These are phyloP conservation scores for Kalmusia sp. DNA, from an alignment of 2,329 filamentous ascomycete genomes.

Conservation along the genomic window DNA sequence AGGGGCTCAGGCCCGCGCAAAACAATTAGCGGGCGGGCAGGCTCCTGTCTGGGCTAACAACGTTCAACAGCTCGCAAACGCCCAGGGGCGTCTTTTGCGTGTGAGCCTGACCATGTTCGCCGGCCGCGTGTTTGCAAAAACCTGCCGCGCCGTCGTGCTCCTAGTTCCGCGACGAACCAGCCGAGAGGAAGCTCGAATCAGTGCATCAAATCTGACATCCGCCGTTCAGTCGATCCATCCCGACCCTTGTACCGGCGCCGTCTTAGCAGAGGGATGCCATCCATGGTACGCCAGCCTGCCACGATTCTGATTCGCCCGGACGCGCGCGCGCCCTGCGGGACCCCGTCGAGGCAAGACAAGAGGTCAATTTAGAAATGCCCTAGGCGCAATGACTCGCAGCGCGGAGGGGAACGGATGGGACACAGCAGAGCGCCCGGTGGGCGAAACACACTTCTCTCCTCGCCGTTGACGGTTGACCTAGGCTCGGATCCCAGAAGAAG, in stretches of 20 bases:
- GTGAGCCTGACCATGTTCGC: background rate
- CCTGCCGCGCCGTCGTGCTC: slow-evolving; percentile 23
- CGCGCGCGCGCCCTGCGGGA: slow-evolving; percentile 12
- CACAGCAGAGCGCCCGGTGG: slow-evolving; percentile 24
- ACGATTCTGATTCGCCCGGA: slow-evolving; percentile 30
- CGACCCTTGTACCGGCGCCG: slow-evolving; percentile 33
- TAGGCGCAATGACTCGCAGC: slow-evolving; percentile 9
- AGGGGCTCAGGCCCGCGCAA: too few species aligned
- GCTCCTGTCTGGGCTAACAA: background rate
- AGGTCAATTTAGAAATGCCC: slow-evolving; percentile 1
- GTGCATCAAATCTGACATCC: slow-evolving; percentile 23
- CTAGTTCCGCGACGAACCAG: slow-evolving; percentile 27
- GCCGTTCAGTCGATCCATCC: slow-evolving; percentile 30
- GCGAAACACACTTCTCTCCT: slow-evolving; percentile 28
- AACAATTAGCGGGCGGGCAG: background rate
- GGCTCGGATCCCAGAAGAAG: slow-evolving; percentile 18
- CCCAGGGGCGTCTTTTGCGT: background rate
- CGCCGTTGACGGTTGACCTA: slow-evolving; percentile 19
- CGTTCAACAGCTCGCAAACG: background rate
- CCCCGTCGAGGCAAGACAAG: too few species aligned
- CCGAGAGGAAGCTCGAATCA: slow-evolving; percentile 26
- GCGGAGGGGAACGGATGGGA: slow-evolving; percentile 39
- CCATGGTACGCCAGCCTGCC: slow-evolving; percentile 24
- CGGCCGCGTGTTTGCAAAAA: slow-evolving; percentile 8
- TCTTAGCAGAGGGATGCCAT: slow-evolving; percentile 19